A percentile compares a stretch with the other conserved stretches of the same genome.
phyloP scores from a whole-genome alignment of 805 yeast genomes.

The Zygotorulaspora florentina region DNA sequence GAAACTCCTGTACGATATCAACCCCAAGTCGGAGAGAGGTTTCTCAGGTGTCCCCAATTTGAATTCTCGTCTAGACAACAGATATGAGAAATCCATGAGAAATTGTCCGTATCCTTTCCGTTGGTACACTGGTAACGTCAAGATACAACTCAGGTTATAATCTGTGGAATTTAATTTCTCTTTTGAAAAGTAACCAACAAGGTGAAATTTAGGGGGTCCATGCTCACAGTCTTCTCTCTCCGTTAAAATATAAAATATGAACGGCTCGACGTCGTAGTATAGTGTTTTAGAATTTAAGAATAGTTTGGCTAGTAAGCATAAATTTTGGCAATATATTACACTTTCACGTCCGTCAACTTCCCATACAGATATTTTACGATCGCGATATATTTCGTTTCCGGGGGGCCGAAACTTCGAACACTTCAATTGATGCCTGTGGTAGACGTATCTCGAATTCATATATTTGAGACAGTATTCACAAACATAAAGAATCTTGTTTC shows the following conservation, averaged over 20 bases:
- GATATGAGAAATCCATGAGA: slow-evolving; percentile 83
- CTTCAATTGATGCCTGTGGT: slow-evolving; percentile 67
- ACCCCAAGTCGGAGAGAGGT: slow-evolving; percentile 83
- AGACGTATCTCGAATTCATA: slow-evolving; percentile 62
- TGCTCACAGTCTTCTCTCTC: slow-evolving; percentile 47
- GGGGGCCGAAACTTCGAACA: slow-evolving; percentile 72
- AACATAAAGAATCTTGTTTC: slow-evolving; percentile 57
- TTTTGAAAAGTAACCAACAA: slow-evolving; percentile 93
- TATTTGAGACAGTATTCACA: slow-evolving; percentile 86
- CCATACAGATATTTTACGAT: slow-evolving; percentile 62
- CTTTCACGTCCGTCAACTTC: slow-evolving; percentile 90
- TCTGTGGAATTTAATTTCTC: slow-evolving; percentile 69
- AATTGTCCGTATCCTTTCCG: slow-evolving; percentile 86
- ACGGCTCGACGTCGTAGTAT: slow-evolving; percentile 94
- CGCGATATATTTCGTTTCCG: slow-evolving; percentile 85
- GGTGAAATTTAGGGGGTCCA: slow-evolving; percentile 49
- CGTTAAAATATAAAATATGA: slow-evolving; percentile 79
- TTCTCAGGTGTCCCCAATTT: slow-evolving; percentile 92
- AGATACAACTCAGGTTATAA: slow-evolving; percentile 84
- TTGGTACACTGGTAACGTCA: slow-evolving; percentile 85
- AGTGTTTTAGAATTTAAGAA: slow-evolving; percentile 88
- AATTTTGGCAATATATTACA: slow-evolving; percentile 77
- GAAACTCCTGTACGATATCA: slow-evolving; percentile 77
- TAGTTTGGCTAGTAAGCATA: slow-evolving; percentile 84
- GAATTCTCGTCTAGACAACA: slow-evolving; percentile 66